phyloP scores from a whole-genome alignment of 768 basidiomycete genomes.

The Termitomyces sp. region DNA sequence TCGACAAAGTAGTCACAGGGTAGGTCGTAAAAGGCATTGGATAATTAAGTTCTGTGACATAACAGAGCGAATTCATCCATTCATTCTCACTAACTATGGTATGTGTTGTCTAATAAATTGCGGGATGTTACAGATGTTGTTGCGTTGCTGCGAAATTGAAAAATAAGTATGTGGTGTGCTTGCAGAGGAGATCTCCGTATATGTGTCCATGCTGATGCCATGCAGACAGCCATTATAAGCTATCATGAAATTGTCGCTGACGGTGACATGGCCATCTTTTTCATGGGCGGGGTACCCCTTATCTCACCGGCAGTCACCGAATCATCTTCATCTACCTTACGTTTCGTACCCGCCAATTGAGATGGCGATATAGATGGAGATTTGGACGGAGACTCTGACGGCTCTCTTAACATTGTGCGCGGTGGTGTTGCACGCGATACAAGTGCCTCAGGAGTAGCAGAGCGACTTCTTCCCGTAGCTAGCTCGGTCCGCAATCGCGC shows the following conservation, averaged over 20 bases:
- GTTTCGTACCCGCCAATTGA: constrained; percentile 56
- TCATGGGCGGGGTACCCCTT: constrained; percentile 56
- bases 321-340: constrained; percentile 63
- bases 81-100: constrained; percentile 5
- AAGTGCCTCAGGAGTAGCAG: constrained; percentile 65
- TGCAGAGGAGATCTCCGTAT: constrained; percentile 8
- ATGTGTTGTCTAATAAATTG: constrained; percentile 16
- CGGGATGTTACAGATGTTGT: constrained; percentile 19
- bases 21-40: too few species aligned
- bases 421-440: constrained; percentile 33
- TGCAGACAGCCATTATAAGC: background rate
- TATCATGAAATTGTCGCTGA: constrained; percentile 13
- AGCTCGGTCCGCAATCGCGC: constrained; percentile 61
- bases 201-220: constrained; percentile 5
- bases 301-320: constrained; percentile 30
- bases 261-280: constrained; percentile 53
- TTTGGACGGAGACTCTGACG: constrained; percentile 24
- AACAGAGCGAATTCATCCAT: background rate
- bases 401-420: constrained; percentile 23
- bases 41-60: background rate
- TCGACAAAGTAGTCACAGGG: too few species aligned
- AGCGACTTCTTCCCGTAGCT: constrained; percentile 61
- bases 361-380: constrained; percentile 43
- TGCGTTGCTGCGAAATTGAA: constrained; percentile 9
- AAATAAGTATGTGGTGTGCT: constrained; percentile 12